Evolutionary conservation across 495 filamentous ascomycete genomes (phyloP), one percentile per base, ranked within the genome.

Genomic region (Aspergillus sclerotioniger): DNA sequence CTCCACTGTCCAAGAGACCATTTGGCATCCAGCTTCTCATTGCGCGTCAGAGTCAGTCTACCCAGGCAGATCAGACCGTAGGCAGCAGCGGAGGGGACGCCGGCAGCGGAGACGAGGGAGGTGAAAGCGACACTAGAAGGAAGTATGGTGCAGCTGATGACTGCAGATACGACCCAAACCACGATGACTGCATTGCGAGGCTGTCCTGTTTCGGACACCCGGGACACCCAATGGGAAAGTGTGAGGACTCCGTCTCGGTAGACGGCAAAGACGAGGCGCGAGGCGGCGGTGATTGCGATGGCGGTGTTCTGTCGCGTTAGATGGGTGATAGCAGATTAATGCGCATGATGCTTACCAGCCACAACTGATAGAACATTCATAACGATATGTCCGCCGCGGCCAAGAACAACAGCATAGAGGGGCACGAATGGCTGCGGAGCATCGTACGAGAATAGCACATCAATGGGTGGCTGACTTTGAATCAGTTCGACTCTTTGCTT

Each of bases 341-440:
- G n/a, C n/a, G n/a, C n/a, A n/a, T n/a, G n/a, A n/a, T n/a, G 5
- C 25, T 25, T 25, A 5, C 25, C 25, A 72, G 65, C 47, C 9
- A 73, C 58, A 62, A 75, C 70, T 0, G 67, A 61, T n/a, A 75
- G 39, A 41, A 75, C 60, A n/a, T 67, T 75, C 56, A 67, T 67
- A 25, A 73, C 66, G 35, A 75, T 66, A 50, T 75, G 72, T 3
- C 66, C 72, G 39, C 56, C 67, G 6, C 67, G 69, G 7, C 72
- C 72, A 5, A 73, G 62, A 5, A 66, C 69, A 17, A 71, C 37
- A 0, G 72, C 69, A 35, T 75, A 73, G 63, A 75, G 66, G 51
- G 70, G 64, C 50, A 73, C 67, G 51, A 75, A 75, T n/a, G 71
- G 71, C 56, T 75, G 72, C 8, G 72, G 72, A 20, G 61, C 67